These are phyloP conservation scores for Fusarium sp. DNA, from an alignment of 2,329 filamentous ascomycete genomes.

Conservation along the genomic window DNA sequence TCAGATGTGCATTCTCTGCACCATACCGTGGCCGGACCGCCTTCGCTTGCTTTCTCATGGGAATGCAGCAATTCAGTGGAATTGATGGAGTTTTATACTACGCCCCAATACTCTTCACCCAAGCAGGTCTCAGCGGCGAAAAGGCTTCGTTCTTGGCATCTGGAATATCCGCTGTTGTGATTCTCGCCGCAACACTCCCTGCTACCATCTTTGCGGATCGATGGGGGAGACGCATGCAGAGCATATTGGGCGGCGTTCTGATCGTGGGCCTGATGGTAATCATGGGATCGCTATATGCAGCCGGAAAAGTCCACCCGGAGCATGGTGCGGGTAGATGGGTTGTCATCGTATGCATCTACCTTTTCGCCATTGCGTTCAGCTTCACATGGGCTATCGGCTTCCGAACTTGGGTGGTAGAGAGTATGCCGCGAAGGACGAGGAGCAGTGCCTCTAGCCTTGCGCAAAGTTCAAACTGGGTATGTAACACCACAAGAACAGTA, in stretches of 20 bases:
- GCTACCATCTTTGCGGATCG: slow-evolving; percentile 67
- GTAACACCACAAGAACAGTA: neutral
- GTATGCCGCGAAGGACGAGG: slow-evolving; percentile 66
- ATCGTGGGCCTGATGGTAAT: slow-evolving; percentile 66
- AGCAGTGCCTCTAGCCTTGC: slow-evolving; percentile 67
- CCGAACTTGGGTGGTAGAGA: slow-evolving; percentile 68
- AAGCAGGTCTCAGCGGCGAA: slow-evolving; percentile 68
- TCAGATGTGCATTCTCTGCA: slow-evolving; percentile 52
- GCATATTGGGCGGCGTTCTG: slow-evolving; percentile 64
- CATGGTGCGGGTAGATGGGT: slow-evolving; percentile 61
- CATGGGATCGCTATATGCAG: slow-evolving; percentile 66
- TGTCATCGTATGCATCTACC: slow-evolving; percentile 64
- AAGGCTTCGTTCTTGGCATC: slow-evolving; percentile 69
- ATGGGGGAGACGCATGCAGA: slow-evolving; percentile 67
- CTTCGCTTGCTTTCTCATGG: slow-evolving; percentile 70
- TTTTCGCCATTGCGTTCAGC: slow-evolving; percentile 62
- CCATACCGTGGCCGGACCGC: slow-evolving; percentile 60
- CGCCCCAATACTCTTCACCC: slow-evolving; percentile 69
- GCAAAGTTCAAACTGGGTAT: slow-evolving; percentile 65
- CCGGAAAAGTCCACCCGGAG: slow-evolving; percentile 54
- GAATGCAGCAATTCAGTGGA: slow-evolving; percentile 70
- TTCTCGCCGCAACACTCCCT: slow-evolving; percentile 67
- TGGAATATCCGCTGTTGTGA: slow-evolving; percentile 69
- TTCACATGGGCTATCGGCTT: slow-evolving; percentile 66
- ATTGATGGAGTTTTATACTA: slow-evolving; percentile 75